A percentile compares a stretch with the other conserved stretches of the same genome.
These are phyloP conservation scores for Elongisporangium prolatum DNA, from an alignment of 352 stramenopile species.

Conservation along the genomic window DNA sequence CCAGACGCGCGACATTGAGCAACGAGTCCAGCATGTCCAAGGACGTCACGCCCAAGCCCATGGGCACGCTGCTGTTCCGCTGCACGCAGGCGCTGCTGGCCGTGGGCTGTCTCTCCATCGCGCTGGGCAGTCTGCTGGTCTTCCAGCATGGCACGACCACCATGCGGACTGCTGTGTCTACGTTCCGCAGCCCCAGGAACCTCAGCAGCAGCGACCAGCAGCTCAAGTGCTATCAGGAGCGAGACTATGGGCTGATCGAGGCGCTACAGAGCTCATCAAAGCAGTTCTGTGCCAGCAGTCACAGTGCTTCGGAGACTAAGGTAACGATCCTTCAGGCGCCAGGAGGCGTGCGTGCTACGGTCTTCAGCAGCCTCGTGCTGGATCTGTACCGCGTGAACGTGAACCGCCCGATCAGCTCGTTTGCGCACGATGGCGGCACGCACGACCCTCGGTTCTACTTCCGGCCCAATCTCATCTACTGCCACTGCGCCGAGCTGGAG, in stretches of 20 bases:
- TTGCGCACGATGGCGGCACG: slow-evolving; percentile 6
- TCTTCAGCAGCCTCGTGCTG: slow-evolving; percentile 43
- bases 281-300: slow-evolving; percentile 15
- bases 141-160: neutral
- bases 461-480: neutral
- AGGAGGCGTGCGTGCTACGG: slow-evolving; percentile 21
- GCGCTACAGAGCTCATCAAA: slow-evolving; percentile 12
- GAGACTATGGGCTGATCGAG: slow-evolving; percentile 29
- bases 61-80: neutral
- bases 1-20: no score
- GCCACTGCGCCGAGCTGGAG: neutral
- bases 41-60: no score
- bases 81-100: neutral
- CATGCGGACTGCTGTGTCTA: no score
- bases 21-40: no score
- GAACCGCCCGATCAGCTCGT: slow-evolving; percentile 16
- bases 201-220: slow-evolving; percentile 9
- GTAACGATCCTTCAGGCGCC: slow-evolving; percentile 22
- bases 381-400: slow-evolving; percentile 30
- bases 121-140: neutral
- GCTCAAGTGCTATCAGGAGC: slow-evolving; percentile 20
- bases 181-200: no score
- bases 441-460: slow-evolving; percentile 8
- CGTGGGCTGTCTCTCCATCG: neutral
- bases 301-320: slow-evolving; percentile 18